Conservation (phyloP, 306 rosid genomes). For the Vigna nakashimae region DNA sequence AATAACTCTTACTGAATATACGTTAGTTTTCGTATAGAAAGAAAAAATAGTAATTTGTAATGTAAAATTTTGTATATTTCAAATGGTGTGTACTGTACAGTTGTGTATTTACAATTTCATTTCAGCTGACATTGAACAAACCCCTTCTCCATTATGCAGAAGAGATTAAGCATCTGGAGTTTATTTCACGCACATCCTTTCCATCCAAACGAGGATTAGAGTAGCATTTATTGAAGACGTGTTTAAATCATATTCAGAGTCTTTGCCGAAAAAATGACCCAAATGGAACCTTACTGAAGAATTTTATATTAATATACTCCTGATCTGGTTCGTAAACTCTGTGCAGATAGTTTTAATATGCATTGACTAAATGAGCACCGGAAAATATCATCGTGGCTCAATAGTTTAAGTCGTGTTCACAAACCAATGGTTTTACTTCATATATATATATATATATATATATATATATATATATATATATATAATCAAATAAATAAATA, state of each 20-base stretch:
- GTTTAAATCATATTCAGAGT: neutral
- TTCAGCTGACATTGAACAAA: neutral
- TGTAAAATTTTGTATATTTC: neutral
- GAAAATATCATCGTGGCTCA: neutral
- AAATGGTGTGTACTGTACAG: neutral
- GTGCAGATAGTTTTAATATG: neutral
- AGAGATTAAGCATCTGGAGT: neutral
- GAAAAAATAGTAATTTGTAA: no score
- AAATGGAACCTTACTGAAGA: constrained; percentile 4
- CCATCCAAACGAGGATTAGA: neutral
- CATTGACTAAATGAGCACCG: constrained; percentile 8
- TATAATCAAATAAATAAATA: neutral
- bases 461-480: neutral
- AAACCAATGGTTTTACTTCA: neutral
- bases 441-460: neutral
- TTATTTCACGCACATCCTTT: neutral
- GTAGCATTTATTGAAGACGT: neutral
- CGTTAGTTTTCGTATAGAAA: no score
- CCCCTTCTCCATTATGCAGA: neutral
- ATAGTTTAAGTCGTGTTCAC: neutral
- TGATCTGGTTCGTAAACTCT: neutral
- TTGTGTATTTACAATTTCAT: neutral
- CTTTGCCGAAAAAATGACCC: neutral
- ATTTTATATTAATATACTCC: neutral
- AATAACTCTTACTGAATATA: no score